Base-by-base conservation (phyloP, 2,329 filamentous ascomycete species). In the Stagonosporopsis rhizophila region DNA sequence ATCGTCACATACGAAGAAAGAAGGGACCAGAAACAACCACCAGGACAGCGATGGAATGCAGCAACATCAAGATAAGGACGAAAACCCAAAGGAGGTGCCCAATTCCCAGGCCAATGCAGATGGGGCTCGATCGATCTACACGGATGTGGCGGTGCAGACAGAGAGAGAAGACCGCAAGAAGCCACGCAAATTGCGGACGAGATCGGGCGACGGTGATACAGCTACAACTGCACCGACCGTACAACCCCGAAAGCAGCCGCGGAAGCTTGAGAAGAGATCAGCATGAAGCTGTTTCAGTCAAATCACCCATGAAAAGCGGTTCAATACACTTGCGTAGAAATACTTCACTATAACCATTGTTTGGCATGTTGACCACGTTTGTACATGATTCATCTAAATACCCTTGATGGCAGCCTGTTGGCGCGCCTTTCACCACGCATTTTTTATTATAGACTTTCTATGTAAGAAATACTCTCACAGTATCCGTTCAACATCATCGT, bases 181-280 rank as follows among this genome's bases (percentile, higher is more conserved):
- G 40, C 61, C 61, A 34, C 61, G 63, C 14, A 66, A 66, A 20
- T 19, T 66, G 37, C 55, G 62, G n/a, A 11, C 41, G 1, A 59
- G 47, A 15, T 53, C 53, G 17, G 35, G 41, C 1, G 25, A 54
- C 14, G 37, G 20, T 2, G 42, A 42, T 1, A 2, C 44, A 6
- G n/a, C 45, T 22, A 11, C 17, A 6, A 17, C 45, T 22, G 14
- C n/a, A 3, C 23, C 46, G 20, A 27, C 49, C 17, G 61, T 50
- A 12, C 11, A 20, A 6, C 6, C 35, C 17, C 35, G 9, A 46
- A 44, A 47, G 17, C 52, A 61, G 28, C 58, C 60, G 12, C 61
- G 59, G 4, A 65, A 60, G 38, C 52, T 66, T 5, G 56, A 60
- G 34, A 59, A 41, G 22, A 56, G 48, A n/a, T 59, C 52, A 20